phyloP scores from a whole-genome alignment of 169 alveolate genomes.

The Plasmodium knowlesi region DNA sequence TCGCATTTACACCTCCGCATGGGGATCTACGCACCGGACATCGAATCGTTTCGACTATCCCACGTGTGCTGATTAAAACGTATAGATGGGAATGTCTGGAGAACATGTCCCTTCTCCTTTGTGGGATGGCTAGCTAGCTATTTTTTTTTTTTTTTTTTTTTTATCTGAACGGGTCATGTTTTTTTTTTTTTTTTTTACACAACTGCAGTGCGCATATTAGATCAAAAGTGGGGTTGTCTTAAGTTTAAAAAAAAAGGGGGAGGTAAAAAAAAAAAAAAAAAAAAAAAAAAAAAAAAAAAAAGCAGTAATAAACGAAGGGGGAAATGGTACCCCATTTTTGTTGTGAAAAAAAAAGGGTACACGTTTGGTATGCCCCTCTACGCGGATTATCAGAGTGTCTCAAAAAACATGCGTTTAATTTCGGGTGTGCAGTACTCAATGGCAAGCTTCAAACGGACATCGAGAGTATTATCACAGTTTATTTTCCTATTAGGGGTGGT shows the following conservation, averaged over 20 bases:
- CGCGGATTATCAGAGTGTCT: slow-evolving; percentile 4
- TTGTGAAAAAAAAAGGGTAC: not conserved
- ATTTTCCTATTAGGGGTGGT: slow-evolving; percentile 86
- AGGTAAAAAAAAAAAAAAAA: not conserved
- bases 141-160: too few relatives aligned
- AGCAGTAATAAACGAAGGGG: not conserved
- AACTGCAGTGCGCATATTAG: not conserved
- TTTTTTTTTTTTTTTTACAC: not conserved
- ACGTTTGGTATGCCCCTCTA: not conserved
- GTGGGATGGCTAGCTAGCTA: too few relatives aligned
- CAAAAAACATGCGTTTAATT: slow-evolving; percentile 83
- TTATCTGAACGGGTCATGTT: too few relatives aligned
- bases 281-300: not conserved
- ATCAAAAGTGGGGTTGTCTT: not conserved
- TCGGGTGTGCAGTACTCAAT: slow-evolving; percentile 86
- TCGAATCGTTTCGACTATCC: too few relatives aligned
- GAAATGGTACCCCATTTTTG: not conserved
- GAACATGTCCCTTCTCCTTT: not conserved
- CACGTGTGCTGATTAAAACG: too few relatives aligned
- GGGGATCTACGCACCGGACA: too few relatives aligned
- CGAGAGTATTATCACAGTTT: slow-evolving; percentile 86
- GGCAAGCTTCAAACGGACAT: slow-evolving; percentile 83
- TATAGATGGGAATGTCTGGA: not conserved
- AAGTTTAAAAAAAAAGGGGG: not conserved
- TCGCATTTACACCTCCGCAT: too few relatives aligned